Evolutionary conservation across 805 yeast genomes (phyloP).

Genomic region (Kazachstania taianensis): DNA sequence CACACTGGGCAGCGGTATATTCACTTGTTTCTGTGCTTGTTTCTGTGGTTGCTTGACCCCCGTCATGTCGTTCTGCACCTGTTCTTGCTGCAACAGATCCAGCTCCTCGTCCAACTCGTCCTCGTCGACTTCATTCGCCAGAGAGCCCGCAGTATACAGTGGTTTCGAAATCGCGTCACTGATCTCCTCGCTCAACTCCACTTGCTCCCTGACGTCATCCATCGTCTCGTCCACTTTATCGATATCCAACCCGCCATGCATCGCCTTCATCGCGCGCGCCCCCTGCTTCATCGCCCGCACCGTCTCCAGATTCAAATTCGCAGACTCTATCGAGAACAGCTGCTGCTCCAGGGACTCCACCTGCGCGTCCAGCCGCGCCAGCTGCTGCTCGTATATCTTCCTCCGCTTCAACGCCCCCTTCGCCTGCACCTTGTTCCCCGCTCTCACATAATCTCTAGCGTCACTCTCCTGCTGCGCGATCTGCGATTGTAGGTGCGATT

Average conservation of each 20-base stretch:
- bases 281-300: constrained; percentile 99
- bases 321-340: constrained; percentile 81
- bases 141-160: constrained; percentile 42
- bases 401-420: constrained; percentile 80
- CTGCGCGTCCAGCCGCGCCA: constrained; percentile 75
- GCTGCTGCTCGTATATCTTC: constrained; percentile 68
- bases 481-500: constrained; percentile 69
- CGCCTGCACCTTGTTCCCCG: constrained; percentile 56
- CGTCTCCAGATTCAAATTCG: constrained; percentile 93
- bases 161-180: constrained; percentile 95
- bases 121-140: constrained; percentile 55
- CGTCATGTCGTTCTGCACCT: constrained; percentile 24
- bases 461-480: constrained; percentile 68
- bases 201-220: constrained; percentile 97
- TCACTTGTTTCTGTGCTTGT: constrained; percentile 7
- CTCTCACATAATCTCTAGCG: constrained; percentile 69
- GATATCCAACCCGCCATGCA: constrained; percentile 88
- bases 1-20: constrained; percentile 38
- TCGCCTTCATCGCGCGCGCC: constrained; percentile 90
- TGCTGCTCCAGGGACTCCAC: constrained; percentile 86
- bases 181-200: constrained; percentile 88
- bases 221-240: constrained; percentile 95
- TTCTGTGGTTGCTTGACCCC: constrained; percentile 4
- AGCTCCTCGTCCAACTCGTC: constrained; percentile 94
- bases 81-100: constrained; percentile 79